These are phyloP conservation scores for Oryza brachyantha DNA, from an alignment of 176 grass and related monocot species.

Conservation along the genomic window DNA sequence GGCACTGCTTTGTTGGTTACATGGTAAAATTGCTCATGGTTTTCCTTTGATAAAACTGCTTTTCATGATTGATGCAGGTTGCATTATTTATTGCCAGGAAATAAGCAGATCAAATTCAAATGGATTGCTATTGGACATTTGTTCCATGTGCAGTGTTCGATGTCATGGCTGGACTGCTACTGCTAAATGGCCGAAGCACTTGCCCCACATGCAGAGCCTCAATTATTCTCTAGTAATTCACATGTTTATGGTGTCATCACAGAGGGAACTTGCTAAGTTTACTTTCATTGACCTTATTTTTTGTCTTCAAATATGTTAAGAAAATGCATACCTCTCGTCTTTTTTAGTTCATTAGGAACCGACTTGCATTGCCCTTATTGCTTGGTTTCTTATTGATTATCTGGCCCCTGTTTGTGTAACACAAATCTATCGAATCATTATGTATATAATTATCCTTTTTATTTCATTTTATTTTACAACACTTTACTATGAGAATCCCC, in stretches of 20 bases:
- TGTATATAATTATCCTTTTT: not conserved
- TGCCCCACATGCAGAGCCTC: slow-evolving; percentile 66
- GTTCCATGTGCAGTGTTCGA: slow-evolving; percentile 68
- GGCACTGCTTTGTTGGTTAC: not conserved
- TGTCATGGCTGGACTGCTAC: slow-evolving; percentile 69
- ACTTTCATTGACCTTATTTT: not conserved
- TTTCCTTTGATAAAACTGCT: not conserved
- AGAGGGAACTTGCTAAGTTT: not conserved
- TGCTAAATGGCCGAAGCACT: slow-evolving; percentile 44
- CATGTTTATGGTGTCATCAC: slow-evolving; percentile 12
- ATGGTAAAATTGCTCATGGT: not conserved
- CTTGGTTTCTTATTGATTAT: not conserved
- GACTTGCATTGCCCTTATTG: too few relatives aligned
- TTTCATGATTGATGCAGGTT: slow-evolving; percentile 71
- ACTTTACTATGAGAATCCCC: not conserved
- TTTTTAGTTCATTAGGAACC: not conserved
- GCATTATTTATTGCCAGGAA: slow-evolving; percentile 85
- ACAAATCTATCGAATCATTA: not conserved
- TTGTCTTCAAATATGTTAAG: not conserved
- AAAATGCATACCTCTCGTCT: not conserved
- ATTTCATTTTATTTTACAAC: not conserved
- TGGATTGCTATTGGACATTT: slow-evolving; percentile 69
- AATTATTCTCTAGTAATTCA: slow-evolving; percentile 52
- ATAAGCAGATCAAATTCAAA: slow-evolving; percentile 70
- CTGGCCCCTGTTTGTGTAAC: not conserved